These are phyloP conservation scores for Solanum aculeatissimum DNA, from an alignment of 305 asterid species.

Conservation along the genomic window DNA sequence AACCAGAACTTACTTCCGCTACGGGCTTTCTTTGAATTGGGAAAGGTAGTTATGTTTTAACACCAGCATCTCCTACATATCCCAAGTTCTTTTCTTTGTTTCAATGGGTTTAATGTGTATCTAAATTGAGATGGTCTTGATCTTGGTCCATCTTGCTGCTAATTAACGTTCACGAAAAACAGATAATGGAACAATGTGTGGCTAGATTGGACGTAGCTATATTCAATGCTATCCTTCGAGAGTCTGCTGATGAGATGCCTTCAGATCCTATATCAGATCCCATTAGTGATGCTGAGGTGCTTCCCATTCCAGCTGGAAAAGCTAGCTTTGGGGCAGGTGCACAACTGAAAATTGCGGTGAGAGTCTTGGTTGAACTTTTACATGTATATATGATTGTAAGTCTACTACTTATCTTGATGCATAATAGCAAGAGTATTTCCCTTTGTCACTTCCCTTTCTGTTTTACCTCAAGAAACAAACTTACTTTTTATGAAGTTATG, in stretches of 20 bases:
- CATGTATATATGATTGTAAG: neutral
- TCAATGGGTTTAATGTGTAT: neutral
- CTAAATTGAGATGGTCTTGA: neutral
- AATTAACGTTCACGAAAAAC: neutral
- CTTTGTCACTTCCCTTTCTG: neutral
- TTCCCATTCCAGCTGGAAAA: conserved; percentile 87
- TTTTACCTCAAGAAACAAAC: neutral
- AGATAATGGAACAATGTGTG: conserved; percentile 94
- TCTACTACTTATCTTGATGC: neutral
- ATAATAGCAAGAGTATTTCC: neutral
- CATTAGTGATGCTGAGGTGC: conserved; percentile 62
- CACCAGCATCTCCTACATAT: neutral
- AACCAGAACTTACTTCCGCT: neutral
- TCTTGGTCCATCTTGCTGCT: neutral
- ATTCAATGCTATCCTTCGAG: conserved; percentile 90
- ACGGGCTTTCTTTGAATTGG: neutral
- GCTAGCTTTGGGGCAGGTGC: conserved; percentile 90
- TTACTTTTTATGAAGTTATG: neutral
- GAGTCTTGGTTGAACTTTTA: conserved; percentile 9
- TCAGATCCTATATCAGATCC: conserved; percentile 96
- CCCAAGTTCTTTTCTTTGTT: neutral
- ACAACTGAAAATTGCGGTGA: conserved; percentile 80
- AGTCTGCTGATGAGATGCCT: conserved; percentile 68
- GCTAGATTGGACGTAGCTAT: conserved; percentile 80
- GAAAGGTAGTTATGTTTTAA: neutral